phyloP scores from a whole-genome alignment of 2,329 filamentous ascomycete species.

The Sclerotinia spermophila region DNA sequence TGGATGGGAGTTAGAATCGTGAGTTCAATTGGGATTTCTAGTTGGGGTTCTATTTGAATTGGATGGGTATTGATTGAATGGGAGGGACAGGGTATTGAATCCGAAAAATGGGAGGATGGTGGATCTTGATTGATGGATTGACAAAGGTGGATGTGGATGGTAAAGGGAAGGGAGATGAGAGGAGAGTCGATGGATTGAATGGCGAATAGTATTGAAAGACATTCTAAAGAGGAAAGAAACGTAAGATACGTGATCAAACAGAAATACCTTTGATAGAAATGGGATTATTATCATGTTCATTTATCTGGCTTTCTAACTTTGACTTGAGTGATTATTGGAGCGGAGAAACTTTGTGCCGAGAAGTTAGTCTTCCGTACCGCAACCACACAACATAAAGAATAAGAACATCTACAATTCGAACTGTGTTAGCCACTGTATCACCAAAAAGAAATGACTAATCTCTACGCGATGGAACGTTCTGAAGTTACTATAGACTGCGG shows the following conservation, averaged over 20 bases:
- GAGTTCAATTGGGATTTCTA: background rate
- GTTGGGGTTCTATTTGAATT: background rate
- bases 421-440: background rate
- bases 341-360: no score
- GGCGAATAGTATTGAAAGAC: background rate
- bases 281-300: slow-evolving; percentile 2
- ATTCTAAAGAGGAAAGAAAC: background rate
- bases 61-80: background rate
- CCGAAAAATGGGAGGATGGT: background rate
- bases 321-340: no score
- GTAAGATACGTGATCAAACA: background rate
- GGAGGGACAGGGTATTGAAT: background rate
- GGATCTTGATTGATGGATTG: background rate
- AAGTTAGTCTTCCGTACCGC: no score
- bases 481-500: background rate
- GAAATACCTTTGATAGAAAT: slow-evolving; percentile 7
- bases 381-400: no score
- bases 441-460: background rate
- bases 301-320: background rate
- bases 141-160: background rate
- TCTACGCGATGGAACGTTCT: background rate
- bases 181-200: background rate
- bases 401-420: background rate
- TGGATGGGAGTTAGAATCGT: slow-evolving; percentile 3
- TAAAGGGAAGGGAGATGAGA: background rate